Base-by-base conservation (phyloP, 352 stramenopile species). In the Achlya hypogyna region DNA sequence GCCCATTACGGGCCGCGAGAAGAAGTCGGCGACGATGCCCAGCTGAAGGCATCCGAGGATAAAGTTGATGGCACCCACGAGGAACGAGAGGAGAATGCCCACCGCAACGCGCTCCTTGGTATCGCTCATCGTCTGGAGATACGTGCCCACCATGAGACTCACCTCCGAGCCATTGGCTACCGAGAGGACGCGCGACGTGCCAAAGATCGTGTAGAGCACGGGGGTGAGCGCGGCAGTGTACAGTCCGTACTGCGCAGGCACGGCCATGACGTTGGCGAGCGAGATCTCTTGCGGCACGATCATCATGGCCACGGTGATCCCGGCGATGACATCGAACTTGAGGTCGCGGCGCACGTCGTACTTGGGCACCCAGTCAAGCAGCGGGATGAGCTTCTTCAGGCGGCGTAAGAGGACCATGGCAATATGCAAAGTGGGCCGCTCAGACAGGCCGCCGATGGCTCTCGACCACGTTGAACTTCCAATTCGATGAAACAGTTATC, bases 231-330 rank as follows among this genome's bases (percentile, higher is more conserved):
- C 82, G 2, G 82, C 81, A 8, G 81, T 86, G 66, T 91, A 91
- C 25, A 91, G 73, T 9, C 82, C 80, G 70, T 88, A 88, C 34
- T 88, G 78, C 4, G 76, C 72, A 4, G 80, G 80, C 16, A 91
- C 82, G 28, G 76, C 78, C 82, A 96, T 96, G 12, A 98, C 76
- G 59, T 93, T 86, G 18, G 87, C 89, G 54, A 97, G 92, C 38
- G 78, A 89, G 77, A 98, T 96, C 27, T 90, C 85, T 63, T 97
- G 89, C 22, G 91, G 93, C 62, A 98, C 82, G 31, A 96, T 74
- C 88, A 98, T 97, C 27, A 97, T 79, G 18, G 86, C 87, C 34
- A 91, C 83, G 2, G 83, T 89, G 70, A 89, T 73, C 29, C 79
- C 83, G 0, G 83, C 76, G 22, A 89, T 79, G 23, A 88, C 0